A percentile compares a stretch with the other conserved stretches of the same genome.
Conservation (phyloP, 164 flowering plant species). For the Vitis vinifera region ASM3070453v1 NC_081814.1:5824501-5825000, state of each 20-base stretch:
- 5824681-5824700: not conserved
- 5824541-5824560: not conserved
- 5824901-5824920: constrained; percentile 20
- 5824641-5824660: too few species aligned
- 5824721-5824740: not conserved
- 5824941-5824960: constrained; percentile 76
- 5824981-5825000: constrained; percentile 81
- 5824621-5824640: not conserved
- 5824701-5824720: not conserved
- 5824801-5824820: constrained; percentile 91
- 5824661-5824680: not conserved
- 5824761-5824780: constrained; percentile 66
- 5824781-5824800: constrained; percentile 99
- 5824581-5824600: not conserved
- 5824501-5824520: not conserved
- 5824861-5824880: constrained; percentile 24
- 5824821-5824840: constrained; percentile 90
- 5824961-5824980: constrained; percentile 78
- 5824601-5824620: not conserved
- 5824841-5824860: constrained; percentile 59
- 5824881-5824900: constrained; percentile 22
- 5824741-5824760: not conserved
- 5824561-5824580: not conserved
- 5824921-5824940: constrained; percentile 36
- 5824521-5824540: not conserved